phyloP scores from a whole-genome alignment of 768 basidiomycete genomes.

The Arthromyces matolae region DNA sequence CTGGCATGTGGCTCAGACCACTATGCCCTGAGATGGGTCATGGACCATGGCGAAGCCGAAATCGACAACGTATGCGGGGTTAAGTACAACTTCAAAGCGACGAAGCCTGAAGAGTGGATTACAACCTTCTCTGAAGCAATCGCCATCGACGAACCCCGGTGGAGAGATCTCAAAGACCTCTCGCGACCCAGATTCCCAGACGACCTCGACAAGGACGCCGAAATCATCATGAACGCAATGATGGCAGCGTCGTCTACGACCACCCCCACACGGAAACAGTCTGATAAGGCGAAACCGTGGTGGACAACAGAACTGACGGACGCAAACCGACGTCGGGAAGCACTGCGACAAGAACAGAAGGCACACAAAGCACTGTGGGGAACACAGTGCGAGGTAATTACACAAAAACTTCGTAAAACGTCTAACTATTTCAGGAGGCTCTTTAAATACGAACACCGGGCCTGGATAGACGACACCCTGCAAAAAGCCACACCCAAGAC shows the following conservation, averaged over 20 bases:
- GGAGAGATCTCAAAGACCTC: too few species aligned
- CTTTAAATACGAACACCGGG: not conserved
- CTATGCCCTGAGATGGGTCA: too few species aligned
- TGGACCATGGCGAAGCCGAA: too few species aligned
- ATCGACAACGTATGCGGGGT: too few species aligned
- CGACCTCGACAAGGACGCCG: not conserved
- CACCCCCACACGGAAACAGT: not conserved
- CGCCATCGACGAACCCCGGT: too few species aligned
- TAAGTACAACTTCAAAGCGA: too few species aligned
- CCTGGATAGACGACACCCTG: conserved; percentile 2
- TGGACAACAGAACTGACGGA: not conserved
- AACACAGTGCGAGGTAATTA: not conserved
- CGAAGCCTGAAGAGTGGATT: too few species aligned
- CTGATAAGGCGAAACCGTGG: conserved; percentile 1
- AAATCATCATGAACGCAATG: conserved; percentile 1
- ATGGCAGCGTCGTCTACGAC: not conserved
- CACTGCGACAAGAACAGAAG: not conserved
- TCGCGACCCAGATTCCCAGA: not conserved
- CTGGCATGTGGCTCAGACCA: too few species aligned
- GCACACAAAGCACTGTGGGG: not conserved
- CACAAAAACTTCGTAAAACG: not conserved
- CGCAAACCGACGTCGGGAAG: not conserved
- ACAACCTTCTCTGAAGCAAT: too few species aligned
- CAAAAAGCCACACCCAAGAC: conserved; percentile 15
- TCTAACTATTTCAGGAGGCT: conserved; percentile 7